These are phyloP conservation scores for Cephaloascus fragrans DNA, from an alignment of 805 yeast species.

Conservation along the genomic window DNA sequence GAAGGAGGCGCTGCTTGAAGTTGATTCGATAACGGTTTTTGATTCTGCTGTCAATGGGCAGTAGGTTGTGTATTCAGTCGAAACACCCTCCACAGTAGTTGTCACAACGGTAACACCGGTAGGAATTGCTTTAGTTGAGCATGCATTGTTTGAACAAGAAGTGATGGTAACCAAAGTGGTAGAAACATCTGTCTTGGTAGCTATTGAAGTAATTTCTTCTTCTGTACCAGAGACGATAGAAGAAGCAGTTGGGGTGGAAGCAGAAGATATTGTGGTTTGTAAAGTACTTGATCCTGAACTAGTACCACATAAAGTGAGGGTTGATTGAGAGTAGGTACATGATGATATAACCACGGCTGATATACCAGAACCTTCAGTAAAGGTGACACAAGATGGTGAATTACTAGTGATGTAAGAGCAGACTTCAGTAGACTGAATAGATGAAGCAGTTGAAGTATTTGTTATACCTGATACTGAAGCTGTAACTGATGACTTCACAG, in stretches of 20 bases:
- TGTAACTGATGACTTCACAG: not conserved
- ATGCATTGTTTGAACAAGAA: constrained; percentile 9
- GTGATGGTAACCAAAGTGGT: constrained; percentile 12
- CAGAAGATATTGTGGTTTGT: not conserved
- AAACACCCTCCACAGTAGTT: constrained; percentile 10
- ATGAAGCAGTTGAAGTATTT: not conserved
- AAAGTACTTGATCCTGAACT: not conserved
- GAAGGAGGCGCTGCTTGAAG: not conserved
- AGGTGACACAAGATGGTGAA: too few relatives aligned
- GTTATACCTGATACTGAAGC: not conserved
- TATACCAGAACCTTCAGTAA: not conserved
- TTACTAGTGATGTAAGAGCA: not conserved
- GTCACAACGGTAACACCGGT: constrained; percentile 13
- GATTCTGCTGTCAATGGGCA: constrained; percentile 12
- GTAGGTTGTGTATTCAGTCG: constrained; percentile 16
- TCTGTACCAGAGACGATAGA: not conserved
- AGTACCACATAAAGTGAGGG: not conserved
- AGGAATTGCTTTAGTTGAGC: constrained; percentile 8
- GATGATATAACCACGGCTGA: not conserved
- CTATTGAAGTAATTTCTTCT: not conserved
- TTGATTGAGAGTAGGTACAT: not conserved
- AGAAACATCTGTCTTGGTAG: constrained; percentile 4
- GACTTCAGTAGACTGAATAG: not conserved
- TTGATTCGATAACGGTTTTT: not conserved
- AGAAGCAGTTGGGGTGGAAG: not conserved